Evolutionary conservation across 331 rosid genomes (phyloP), one percentile per base, ranked within the genome.

Genomic region (Erythrophleum ivorense): DNA sequence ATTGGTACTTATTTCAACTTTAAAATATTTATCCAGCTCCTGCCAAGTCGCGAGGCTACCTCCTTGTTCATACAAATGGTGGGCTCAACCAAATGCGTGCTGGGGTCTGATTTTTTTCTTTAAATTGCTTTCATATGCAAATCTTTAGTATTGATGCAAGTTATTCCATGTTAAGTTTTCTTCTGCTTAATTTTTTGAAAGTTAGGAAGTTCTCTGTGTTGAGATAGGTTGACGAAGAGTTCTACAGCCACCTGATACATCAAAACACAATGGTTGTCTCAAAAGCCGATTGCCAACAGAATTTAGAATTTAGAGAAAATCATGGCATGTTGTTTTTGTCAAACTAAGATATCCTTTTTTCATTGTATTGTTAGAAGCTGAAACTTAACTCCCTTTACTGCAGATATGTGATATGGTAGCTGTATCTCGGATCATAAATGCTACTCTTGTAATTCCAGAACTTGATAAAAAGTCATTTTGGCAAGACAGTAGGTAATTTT

Each of bases 391-490:
- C 46, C 76, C 65, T 78, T 63, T 34, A 53, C 75, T 86, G 83
- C 92, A 96, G 99, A 96, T 96, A 85, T 96, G 99, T 72, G 97
- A 96, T 84, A 96, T 96, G 99, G 97, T 96, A 46, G 99, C 97
- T 75, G 91, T 96, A 80, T 97, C 99, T 78, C 97, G 91, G 41
- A 91, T 96, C 76, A 90, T 96, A 85, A 91, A 96, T 71, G 99
- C 97, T 6, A 92, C 99, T 78, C 99, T 96, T 75, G 95, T 93
- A 36, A 88, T 93, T 84, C 99, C 99, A 46, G 97, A 92, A 67
- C 98, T 96, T 79, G 99, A 96, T 85, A 96, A 92, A 60, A 85
- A 81, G 34, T 96, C 99, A 73, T 96, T 92, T 85, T 96, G 99
- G 98, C 88, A 89, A 13, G 99, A 96, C 83, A 80, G 90, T 58